A percentile compares a stretch with the other conserved stretches of the same genome.
Conservation (phyloP, 148 eudicot genomes). For the Camellia japonica region DNA sequence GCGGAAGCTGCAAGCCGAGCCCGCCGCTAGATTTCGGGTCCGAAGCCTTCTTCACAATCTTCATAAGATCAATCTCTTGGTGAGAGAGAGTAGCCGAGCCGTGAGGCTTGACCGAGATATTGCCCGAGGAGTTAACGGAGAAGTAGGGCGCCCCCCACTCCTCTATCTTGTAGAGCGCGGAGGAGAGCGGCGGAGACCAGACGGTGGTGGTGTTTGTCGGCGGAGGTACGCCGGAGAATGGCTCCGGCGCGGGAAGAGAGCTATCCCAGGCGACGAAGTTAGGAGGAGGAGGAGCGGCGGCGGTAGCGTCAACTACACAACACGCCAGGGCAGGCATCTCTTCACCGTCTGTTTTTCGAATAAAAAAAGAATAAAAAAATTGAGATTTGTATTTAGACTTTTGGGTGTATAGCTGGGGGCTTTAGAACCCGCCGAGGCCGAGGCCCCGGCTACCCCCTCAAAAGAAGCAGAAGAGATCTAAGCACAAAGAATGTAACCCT, state of each 20-base stretch:
- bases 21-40: conserved; percentile 61
- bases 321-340: conserved; percentile 70
- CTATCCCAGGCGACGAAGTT: conserved; percentile 16
- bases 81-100: conserved; percentile 57
- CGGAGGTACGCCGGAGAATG: conserved; percentile 37
- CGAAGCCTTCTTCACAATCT: conserved; percentile 79
- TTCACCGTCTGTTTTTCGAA: conserved; percentile 47
- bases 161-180: conserved; percentile 58
- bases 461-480: conserved; percentile 62
- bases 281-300: conserved; percentile 27
- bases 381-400: background rate
- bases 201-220: conserved; percentile 19
- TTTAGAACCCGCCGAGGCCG: conserved; percentile 99
- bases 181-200: conserved; percentile 63
- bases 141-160: conserved; percentile 90
- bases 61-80: conserved; percentile 78
- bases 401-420: conserved; percentile 60
- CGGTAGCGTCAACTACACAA: conserved; percentile 32
- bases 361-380: conserved; percentile 30
- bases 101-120: conserved; percentile 52
- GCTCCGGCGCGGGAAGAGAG: conserved; percentile 62
- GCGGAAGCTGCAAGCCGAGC: conserved; percentile 69
- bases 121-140: conserved; percentile 63
- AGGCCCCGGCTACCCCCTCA: conserved; percentile 99
- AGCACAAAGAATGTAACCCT: conserved; percentile 21